A percentile compares a stretch with the other conserved stretches of the same genome.
These are phyloP conservation scores for Vaccinium macrocarpon DNA, from an alignment of 148 eudicot species.

Conservation along the genomic window DNA sequence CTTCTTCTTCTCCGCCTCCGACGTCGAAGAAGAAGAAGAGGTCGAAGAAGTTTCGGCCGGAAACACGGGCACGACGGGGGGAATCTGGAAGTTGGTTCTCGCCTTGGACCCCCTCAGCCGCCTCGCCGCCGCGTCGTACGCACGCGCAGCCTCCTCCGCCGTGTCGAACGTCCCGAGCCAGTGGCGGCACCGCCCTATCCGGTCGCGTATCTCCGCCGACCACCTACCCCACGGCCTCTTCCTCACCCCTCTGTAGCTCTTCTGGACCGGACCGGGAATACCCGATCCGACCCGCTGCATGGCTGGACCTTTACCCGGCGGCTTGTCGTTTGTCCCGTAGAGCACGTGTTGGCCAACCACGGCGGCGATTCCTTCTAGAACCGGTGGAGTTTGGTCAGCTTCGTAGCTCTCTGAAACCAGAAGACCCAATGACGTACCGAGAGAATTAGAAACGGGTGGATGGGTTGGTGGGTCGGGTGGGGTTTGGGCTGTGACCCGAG, in stretches of 20 bases:
- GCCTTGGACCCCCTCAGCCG: conserved; percentile 71
- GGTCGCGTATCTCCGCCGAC: conserved; percentile 91
- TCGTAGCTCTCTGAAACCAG: conserved; percentile 1
- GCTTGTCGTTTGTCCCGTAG: conserved; percentile 16
- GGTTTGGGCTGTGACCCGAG: neutral
- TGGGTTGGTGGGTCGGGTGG: conserved; percentile 7
- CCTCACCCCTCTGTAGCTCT: conserved; percentile 70
- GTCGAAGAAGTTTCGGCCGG: conserved; percentile 18
- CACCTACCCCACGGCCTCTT: conserved; percentile 91
- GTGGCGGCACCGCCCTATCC: conserved; percentile 77
- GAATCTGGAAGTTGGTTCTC: conserved; percentile 60
- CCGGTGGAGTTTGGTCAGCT: conserved; percentile 15
- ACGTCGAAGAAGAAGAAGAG: conserved; percentile 27
- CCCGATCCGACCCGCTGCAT: neutral
- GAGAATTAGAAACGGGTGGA: neutral
- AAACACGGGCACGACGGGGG: conserved; percentile 32
- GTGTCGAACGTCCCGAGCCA: conserved; percentile 92
- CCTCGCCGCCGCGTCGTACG: conserved; percentile 82
- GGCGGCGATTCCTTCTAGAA: conserved; percentile 42
- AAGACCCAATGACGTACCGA: neutral
- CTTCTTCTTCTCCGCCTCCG: neutral
- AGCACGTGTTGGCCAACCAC: conserved; percentile 40
- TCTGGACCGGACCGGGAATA: conserved; percentile 24
- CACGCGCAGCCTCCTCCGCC: conserved; percentile 41
- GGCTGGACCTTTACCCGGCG: neutral